Evolutionary conservation across 345 rosid genomes (phyloP).

Genomic region (Cardamine resedifolia): DNA sequence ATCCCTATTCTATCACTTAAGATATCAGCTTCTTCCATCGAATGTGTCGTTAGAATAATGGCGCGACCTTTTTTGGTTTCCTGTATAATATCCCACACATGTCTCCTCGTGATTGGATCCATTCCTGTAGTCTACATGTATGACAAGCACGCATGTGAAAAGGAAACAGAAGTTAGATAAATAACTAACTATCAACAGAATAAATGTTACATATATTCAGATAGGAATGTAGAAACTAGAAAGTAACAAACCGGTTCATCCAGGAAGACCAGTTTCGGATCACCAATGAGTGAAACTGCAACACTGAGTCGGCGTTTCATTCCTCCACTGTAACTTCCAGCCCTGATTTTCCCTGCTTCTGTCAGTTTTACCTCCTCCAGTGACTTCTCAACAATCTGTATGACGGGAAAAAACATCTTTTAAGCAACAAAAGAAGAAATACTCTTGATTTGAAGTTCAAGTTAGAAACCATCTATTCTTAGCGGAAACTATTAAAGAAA

Average conservation of each 20-base stretch:
- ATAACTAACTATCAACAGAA: neutral
- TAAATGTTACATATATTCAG: neutral
- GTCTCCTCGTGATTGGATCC: slow-evolving; percentile 95
- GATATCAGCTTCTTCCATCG: slow-evolving; percentile 95
- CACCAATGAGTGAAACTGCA: slow-evolving; percentile 81
- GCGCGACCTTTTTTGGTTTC: slow-evolving; percentile 81
- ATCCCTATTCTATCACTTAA: slow-evolving; percentile 89
- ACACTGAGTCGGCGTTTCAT: slow-evolving; percentile 96
- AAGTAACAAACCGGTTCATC: slow-evolving; percentile 71
- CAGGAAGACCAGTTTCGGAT: slow-evolving; percentile 81
- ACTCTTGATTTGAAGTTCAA: neutral
- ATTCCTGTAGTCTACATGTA: slow-evolving; percentile 79
- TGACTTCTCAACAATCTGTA: slow-evolving; percentile 64
- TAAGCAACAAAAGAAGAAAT: neutral
- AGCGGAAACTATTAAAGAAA: neutral
- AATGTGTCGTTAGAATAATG: slow-evolving; percentile 84
- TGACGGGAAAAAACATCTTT: neutral
- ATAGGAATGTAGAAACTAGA: slow-evolving; percentile 1
- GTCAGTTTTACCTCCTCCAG: slow-evolving; percentile 69
- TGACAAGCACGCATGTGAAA: neutral
- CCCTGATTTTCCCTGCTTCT: slow-evolving; percentile 64
- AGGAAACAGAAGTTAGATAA: neutral
- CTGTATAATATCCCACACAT: slow-evolving; percentile 91
- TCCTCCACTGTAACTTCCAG: slow-evolving; percentile 95
- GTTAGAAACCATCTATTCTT: slow-evolving; percentile 6